Percentiles rank a stretch among this genome's conserved stretches.
These are phyloP conservation scores for Karstenula rhodostoma DNA, from an alignment of 2,329 filamentous ascomycete genomes.

Conservation along the genomic window DNA sequence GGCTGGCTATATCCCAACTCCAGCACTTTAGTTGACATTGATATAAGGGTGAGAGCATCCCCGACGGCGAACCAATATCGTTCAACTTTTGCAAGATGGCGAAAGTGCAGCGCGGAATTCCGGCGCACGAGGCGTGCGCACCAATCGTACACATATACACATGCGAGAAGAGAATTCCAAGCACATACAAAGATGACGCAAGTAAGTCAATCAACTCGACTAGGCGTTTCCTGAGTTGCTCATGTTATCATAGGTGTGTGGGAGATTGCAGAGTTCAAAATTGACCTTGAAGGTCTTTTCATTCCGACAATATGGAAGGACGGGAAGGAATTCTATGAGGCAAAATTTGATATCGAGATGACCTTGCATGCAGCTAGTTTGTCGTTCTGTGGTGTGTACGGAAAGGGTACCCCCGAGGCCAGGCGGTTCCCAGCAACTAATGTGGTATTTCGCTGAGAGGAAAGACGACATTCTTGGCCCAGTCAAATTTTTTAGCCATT, in stretches of 20 bases:
- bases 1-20: neutral
- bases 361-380: conserved; percentile 5
- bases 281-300: neutral
- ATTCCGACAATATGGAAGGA: neutral
- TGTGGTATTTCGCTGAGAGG: conserved; percentile 1
- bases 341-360: conserved; percentile 10
- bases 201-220: neutral
- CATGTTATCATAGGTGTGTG: neutral
- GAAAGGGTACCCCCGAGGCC: neutral
- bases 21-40: neutral
- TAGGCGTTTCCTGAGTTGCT: neutral
- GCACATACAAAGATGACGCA: conserved; percentile 2
- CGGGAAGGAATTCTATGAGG: conserved; percentile 2
- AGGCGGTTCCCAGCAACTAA: conserved; percentile 5
- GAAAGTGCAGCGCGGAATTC: conserved; percentile 1
- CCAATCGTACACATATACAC: conserved; percentile 6
- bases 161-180: neutral
- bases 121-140: conserved; percentile 1
- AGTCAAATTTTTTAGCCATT: no score
- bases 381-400: conserved; percentile 11
- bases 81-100: conserved; percentile 7
- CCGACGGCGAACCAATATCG: conserved; percentile 4
- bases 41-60: conserved; percentile 8
- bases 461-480: no score
- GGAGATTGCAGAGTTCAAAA: conserved; percentile 5